Evolutionary conservation across 2,329 filamentous ascomycete species (phyloP).

Genomic region (Lasiodiplodia theobromae): DNA sequence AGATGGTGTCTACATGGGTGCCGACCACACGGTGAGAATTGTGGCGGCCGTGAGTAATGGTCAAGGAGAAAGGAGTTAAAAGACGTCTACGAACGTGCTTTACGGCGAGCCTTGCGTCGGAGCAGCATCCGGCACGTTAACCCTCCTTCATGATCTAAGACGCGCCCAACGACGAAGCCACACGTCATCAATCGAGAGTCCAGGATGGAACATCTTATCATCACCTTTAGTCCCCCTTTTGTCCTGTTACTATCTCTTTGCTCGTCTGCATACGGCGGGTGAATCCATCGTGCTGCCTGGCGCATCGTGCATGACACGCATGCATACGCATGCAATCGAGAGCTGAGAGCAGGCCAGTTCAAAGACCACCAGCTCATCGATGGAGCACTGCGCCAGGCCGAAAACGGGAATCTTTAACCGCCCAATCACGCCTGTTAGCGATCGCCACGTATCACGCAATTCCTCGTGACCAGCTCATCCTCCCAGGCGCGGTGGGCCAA

Average conservation of each 20-base stretch:
- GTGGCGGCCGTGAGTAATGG: background rate
- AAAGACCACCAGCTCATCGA: conserved; percentile 1
- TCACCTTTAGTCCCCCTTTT: background rate
- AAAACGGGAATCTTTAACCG: conserved; percentile 22
- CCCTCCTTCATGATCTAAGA: background rate
- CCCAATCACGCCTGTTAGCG: conserved; percentile 4
- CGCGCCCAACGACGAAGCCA: conserved; percentile 6
- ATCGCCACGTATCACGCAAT: conserved; percentile 9
- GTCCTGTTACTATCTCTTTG: background rate
- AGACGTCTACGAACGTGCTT: no score
- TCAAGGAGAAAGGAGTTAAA: background rate
- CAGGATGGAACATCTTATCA: background rate
- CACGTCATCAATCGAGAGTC: conserved; percentile 1
- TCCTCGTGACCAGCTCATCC: background rate
- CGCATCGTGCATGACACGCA: conserved; percentile 6
- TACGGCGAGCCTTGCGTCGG: background rate
- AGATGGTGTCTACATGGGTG: no score
- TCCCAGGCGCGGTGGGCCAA: background rate
- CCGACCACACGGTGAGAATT: no score
- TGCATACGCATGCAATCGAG: conserved; percentile 4
- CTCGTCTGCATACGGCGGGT: background rate
- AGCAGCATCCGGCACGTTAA: background rate
- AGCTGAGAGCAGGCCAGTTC: background rate
- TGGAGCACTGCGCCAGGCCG: conserved; percentile 8
- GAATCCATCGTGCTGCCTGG: background rate